These are phyloP conservation scores for Thalassiosira hispida DNA, from an alignment of 352 stramenopile genomes.

Conservation along the genomic window DNA sequence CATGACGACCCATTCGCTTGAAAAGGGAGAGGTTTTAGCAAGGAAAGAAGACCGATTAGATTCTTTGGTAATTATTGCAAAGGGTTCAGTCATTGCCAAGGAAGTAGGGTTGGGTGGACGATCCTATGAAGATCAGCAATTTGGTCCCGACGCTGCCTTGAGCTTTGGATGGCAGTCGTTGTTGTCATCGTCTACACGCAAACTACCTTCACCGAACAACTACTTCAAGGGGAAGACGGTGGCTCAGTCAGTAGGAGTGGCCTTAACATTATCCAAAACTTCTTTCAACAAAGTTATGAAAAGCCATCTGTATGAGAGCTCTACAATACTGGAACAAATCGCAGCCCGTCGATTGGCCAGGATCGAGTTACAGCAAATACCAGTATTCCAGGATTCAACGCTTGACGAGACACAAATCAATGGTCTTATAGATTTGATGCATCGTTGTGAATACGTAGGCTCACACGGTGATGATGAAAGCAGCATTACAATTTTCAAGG, in stretches of 20 bases:
- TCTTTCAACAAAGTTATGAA: conserved; percentile 35
- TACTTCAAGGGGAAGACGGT: conserved; percentile 34
- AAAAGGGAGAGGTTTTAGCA: conserved; percentile 92
- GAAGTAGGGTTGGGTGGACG: conserved; percentile 32
- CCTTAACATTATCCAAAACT: conserved; percentile 52
- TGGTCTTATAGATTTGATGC: conserved; percentile 60
- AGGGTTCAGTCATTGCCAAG: conserved; percentile 34
- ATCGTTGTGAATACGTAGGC: conserved; percentile 22
- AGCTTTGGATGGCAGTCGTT: conserved; percentile 70
- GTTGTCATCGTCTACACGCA: conserved; percentile 31
- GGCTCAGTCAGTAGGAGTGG: conserved; percentile 47
- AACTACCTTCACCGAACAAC: conserved; percentile 30
- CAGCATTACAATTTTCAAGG: conserved; percentile 23
- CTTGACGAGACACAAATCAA: conserved; percentile 41
- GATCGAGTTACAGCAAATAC: conserved; percentile 46
- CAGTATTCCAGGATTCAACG: conserved; percentile 49
- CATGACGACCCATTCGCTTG: conserved; percentile 74
- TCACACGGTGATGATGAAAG: neutral
- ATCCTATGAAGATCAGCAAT: conserved; percentile 45
- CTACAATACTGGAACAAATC: conserved; percentile 22
- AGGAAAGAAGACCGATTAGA: conserved; percentile 87
- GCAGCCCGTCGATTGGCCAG: conserved; percentile 16
- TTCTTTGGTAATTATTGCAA: conserved; percentile 66
- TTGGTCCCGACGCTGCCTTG: conserved; percentile 36
- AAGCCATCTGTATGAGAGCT: neutral